Conservation (phyloP, 805 yeast species). For the Candida hungchunana region DNA sequence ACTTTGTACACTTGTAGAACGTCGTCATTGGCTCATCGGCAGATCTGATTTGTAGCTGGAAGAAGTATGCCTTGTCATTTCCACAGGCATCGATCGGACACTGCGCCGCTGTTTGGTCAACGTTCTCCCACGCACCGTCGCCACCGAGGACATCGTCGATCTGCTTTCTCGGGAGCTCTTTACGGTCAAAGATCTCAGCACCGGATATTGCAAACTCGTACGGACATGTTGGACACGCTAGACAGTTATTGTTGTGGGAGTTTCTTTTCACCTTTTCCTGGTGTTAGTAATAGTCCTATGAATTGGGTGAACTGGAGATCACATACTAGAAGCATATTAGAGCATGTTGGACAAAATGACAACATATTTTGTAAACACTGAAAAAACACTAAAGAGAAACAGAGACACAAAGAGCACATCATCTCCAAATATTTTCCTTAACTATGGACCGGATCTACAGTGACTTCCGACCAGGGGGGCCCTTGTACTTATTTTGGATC, state of each 20-base stretch:
- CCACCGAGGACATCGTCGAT: conserved; percentile 97
- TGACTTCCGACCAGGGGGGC: not conserved
- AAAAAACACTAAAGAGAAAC: not conserved
- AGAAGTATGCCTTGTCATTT: conserved; percentile 88
- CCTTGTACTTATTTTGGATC: no score
- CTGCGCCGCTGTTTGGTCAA: conserved; percentile 90
- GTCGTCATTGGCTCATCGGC: conserved; percentile 99
- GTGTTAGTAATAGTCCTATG: conserved; percentile 1
- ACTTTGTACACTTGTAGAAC: conserved; percentile 88
- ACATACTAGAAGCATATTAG: conserved; percentile 77
- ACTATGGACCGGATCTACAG: not conserved
- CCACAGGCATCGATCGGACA: conserved; percentile 89
- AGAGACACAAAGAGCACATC: no score
- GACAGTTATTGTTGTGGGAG: conserved; percentile 4
- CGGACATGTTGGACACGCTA: conserved; percentile 83
- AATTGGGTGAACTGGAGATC: not conserved
- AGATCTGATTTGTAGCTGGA: conserved; percentile 92
- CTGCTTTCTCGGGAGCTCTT: conserved; percentile 76
- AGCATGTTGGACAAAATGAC: conserved; percentile 92
- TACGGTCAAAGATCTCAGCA: conserved; percentile 80
- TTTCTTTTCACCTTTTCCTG: conserved; percentile 6
- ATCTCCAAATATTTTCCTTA: no score
- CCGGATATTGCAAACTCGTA: conserved; percentile 88
- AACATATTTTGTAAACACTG: conserved; percentile 48
- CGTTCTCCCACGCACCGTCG: conserved; percentile 98